A percentile compares a stretch with the other conserved stretches of the same genome.
These are phyloP conservation scores for Grosmannia penicillata DNA, from an alignment of 2,329 filamentous ascomycete species.

Conservation along the genomic window DNA sequence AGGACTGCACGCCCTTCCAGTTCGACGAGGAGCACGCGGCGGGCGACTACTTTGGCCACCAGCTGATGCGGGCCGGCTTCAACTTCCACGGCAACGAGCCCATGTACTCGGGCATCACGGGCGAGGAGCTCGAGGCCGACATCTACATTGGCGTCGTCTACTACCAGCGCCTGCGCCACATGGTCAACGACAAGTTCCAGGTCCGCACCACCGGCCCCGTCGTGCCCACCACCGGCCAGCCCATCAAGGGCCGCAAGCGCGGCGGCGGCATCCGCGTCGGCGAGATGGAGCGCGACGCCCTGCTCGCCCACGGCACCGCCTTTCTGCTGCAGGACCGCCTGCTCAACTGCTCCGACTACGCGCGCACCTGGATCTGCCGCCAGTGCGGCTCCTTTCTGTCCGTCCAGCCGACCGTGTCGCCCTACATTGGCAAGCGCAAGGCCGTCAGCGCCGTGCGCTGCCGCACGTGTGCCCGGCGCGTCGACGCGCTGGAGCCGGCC, in stretches of 20 bases:
- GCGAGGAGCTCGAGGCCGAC: constrained; percentile 82
- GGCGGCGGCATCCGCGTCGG: constrained; percentile 97
- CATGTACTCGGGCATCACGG: constrained; percentile 95
- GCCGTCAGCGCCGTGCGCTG: constrained; percentile 61
- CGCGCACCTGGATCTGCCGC: constrained; percentile 78
- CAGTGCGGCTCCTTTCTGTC: constrained; percentile 82
- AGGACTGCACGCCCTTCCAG: constrained; percentile 89
- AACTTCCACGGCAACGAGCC: constrained; percentile 98
- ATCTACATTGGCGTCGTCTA: constrained; percentile 97
- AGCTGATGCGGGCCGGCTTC: constrained; percentile 88
- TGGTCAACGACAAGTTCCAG: constrained; percentile 99
- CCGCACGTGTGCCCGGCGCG: constrained; percentile 55
- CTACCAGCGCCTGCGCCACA: constrained; percentile 95
- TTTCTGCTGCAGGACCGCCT: constrained; percentile 90
- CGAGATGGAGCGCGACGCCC: constrained; percentile 95
- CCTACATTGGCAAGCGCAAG: constrained; percentile 48
- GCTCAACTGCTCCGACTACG: constrained; percentile 94
- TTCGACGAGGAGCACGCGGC: constrained; percentile 90
- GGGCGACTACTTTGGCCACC: constrained; percentile 88
- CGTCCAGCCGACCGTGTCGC: constrained; percentile 63
- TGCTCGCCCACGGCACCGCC: constrained; percentile 88
- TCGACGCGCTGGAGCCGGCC: constrained; percentile 30
- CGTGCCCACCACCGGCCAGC: constrained; percentile 80
- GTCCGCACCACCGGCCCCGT: constrained; percentile 91
- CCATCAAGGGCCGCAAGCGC: constrained; percentile 91